A percentile compares a stretch with the other conserved stretches of the same genome.
Evolutionary conservation across 139 green algal species (phyloP).

Genomic region (Micractinium sp.): DNA sequence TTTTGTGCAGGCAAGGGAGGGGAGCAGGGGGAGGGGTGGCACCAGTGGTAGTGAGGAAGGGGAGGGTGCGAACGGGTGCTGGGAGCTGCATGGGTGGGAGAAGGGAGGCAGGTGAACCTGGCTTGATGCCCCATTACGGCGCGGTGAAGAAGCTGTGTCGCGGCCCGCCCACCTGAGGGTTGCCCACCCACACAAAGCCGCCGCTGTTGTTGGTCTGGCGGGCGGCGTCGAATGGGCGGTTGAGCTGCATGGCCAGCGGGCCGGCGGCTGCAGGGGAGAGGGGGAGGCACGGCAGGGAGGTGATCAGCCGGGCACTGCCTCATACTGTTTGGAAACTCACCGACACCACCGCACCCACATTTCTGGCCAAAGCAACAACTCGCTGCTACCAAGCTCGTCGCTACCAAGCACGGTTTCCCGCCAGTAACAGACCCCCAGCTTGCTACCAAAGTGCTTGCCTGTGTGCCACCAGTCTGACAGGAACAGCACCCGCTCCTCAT

Average conservation of each 20-base stretch:
- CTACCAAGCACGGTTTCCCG: no score
- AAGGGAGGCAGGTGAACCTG: not conserved
- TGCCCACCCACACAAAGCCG: slow-evolving; percentile 7
- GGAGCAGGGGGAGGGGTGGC: not conserved
- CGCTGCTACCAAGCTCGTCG: no score
- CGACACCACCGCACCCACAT: no score
- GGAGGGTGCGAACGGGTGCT: not conserved
- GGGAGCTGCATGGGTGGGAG: not conserved
- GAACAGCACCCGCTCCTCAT: slow-evolving; percentile 52
- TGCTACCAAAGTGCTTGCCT: no score
- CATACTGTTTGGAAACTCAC: no score
- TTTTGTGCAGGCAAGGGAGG: not conserved
- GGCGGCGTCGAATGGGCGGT: slow-evolving; percentile 50
- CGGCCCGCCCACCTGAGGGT: slow-evolving; percentile 18
- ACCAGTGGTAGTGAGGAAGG: not conserved
- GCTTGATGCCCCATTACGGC: no score
- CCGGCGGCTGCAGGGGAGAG: not conserved
- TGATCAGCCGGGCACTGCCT: no score
- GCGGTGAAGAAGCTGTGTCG: no score
- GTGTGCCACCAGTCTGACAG: slow-evolving; percentile 59
- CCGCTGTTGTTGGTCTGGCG: not conserved
- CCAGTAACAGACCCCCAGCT: no score
- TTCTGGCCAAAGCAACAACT: no score
- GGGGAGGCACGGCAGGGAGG: not conserved
- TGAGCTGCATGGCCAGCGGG: slow-evolving; percentile 1